phyloP scores from a whole-genome alignment of 177 flowering plant genomes.

The Telopea speciosissima region DNA sequence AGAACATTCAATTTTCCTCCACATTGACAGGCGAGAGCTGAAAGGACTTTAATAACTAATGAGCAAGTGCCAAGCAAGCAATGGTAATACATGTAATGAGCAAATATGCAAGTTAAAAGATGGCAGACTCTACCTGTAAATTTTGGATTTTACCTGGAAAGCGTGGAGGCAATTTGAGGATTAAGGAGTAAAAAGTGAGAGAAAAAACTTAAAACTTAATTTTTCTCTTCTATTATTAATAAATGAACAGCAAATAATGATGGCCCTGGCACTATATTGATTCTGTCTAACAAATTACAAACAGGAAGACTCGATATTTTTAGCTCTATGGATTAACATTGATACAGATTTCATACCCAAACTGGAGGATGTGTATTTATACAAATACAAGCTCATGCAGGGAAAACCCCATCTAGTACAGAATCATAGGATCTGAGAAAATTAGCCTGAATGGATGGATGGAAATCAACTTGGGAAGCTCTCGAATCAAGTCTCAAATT shows the following conservation, averaged over 20 bases:
- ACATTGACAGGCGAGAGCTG: too few species aligned
- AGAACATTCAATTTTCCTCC: too few species aligned
- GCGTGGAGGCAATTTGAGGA: too few species aligned
- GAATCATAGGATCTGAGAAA: background rate
- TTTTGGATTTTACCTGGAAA: too few species aligned
- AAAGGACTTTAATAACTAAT: too few species aligned
- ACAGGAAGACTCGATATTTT: conserved; percentile 1
- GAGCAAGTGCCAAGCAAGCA: too few species aligned
- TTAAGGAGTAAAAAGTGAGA: too few species aligned
- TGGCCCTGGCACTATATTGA: conserved; percentile 1
- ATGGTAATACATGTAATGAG: too few species aligned
- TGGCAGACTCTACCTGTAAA: too few species aligned
- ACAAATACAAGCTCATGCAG: conserved; percentile 3
- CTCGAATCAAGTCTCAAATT: background rate
- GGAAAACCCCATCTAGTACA: background rate
- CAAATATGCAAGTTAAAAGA: too few species aligned
- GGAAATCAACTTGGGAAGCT: background rate
- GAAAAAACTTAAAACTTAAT: too few species aligned
- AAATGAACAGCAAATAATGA: conserved; percentile 7
- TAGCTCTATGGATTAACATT: background rate
- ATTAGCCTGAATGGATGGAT: background rate
- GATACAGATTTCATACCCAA: conserved; percentile 7
- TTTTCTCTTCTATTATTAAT: background rate
- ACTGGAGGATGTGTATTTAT: background rate
- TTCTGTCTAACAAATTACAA: conserved; percentile 5